These are phyloP conservation scores for Xylariaceae sp. DNA, from an alignment of 2,329 filamentous ascomycete genomes.

Conservation along the genomic window DNA sequence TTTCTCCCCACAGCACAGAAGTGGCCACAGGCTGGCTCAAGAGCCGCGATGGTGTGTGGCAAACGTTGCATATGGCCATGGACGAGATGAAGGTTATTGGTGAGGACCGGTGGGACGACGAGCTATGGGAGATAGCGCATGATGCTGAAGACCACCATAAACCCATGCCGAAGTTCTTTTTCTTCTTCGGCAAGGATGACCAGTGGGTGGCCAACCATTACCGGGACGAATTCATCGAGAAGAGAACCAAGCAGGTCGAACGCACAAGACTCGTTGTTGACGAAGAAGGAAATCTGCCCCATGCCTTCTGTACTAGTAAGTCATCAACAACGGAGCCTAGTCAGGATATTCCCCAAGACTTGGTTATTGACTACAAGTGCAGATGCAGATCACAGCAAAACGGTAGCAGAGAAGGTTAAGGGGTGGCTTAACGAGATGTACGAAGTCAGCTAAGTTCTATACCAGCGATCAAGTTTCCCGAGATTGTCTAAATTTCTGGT, in stretches of 20 bases:
- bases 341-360: no score
- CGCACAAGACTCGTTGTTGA: conserved; percentile 57
- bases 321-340: conserved; percentile 10
- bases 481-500: no score
- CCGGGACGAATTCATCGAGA: conserved; percentile 58
- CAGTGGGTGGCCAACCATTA: conserved; percentile 63
- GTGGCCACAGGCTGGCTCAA: conserved; percentile 58
- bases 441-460: conserved; percentile 6
- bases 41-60: conserved; percentile 60
- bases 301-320: conserved; percentile 63
- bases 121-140: conserved; percentile 56
- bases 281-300: conserved; percentile 56
- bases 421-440: conserved; percentile 58
- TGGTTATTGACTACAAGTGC: no score
- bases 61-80: conserved; percentile 60
- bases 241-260: conserved; percentile 39
- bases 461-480: no score
- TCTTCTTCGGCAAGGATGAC: conserved; percentile 63
- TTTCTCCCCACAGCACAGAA: conserved; percentile 51
- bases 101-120: conserved; percentile 61
- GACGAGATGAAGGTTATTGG: conserved; percentile 63
- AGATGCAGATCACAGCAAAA: conserved; percentile 49
- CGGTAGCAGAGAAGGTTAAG: conserved; percentile 51
- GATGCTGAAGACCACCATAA: conserved; percentile 31
- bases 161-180: conserved; percentile 53